Conservation (phyloP, 192 early-diverging fungal species). For the Cladochytrium replicatum region DNA sequence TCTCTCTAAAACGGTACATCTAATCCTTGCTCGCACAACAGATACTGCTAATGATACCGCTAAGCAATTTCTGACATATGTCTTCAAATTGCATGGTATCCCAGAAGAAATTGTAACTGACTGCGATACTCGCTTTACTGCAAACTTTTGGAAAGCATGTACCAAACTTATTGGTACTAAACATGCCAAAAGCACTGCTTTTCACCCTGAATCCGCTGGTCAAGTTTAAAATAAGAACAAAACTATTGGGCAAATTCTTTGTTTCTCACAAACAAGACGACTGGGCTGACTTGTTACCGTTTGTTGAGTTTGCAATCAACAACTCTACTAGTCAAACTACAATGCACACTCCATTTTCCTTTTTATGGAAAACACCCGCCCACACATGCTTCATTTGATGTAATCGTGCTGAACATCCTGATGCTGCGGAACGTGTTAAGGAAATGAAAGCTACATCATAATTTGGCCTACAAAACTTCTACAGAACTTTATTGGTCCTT, state of each 20-base stretch:
- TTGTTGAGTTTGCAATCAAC: too few species aligned
- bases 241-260: conserved; percentile 3
- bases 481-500: too few species aligned
- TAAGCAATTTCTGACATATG: background rate
- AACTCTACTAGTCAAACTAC: too few species aligned
- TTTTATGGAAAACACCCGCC: too few species aligned
- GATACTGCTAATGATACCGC: conserved; percentile 2
- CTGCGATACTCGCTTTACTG: background rate
- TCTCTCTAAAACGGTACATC: background rate
- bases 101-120: conserved; percentile 3
- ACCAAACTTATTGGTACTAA: conserved; percentile 6
- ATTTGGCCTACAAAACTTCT: too few species aligned
- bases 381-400: too few species aligned
- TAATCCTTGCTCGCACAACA: background rate
- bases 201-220: background rate
- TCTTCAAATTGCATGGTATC: background rate
- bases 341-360: too few species aligned
- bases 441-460: too few species aligned
- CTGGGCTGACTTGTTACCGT: conserved; percentile 18
- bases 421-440: too few species aligned
- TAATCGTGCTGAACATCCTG: too few species aligned
- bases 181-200: background rate
- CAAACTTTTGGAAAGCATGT: background rate
- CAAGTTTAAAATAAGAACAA: background rate
- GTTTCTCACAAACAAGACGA: conserved; percentile 27